These are phyloP conservation scores for Penicillium odoratum DNA, from an alignment of 495 filamentous ascomycete genomes.

Conservation along the genomic window DNA sequence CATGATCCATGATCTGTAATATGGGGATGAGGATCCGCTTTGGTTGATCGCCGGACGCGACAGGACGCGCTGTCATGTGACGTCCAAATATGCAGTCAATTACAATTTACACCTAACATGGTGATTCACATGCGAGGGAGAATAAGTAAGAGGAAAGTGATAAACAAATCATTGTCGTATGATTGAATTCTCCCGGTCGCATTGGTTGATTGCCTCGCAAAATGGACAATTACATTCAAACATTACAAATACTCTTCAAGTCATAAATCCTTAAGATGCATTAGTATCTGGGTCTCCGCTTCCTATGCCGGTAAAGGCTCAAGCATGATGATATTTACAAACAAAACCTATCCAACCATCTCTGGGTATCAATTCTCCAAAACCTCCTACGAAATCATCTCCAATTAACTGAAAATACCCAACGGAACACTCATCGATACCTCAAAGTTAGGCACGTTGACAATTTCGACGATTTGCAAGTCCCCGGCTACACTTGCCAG, in stretches of 20 bases:
- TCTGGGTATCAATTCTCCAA: constrained; percentile 18
- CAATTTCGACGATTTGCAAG: constrained; percentile 47
- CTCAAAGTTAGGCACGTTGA: constrained; percentile 52
- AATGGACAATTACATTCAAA: neutral
- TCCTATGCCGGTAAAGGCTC: constrained; percentile 1
- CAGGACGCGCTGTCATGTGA: constrained; percentile 37
- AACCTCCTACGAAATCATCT: neutral
- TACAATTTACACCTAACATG: neutral
- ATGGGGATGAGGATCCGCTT: constrained; percentile 1
- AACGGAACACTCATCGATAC: constrained; percentile 48
- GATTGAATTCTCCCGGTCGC: neutral
- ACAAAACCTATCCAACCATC: constrained; percentile 8
- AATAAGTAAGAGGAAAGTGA: neutral
- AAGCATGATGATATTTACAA: constrained; percentile 17
- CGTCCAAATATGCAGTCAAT: neutral
- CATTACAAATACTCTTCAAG: neutral
- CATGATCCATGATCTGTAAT: constrained; percentile 23
- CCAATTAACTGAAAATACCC: constrained; percentile 35
- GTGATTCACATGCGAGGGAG: neutral
- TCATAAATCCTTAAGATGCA: neutral
- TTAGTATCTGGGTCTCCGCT: neutral
- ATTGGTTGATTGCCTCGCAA: neutral
- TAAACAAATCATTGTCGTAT: neutral
- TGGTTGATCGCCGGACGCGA: constrained; percentile 21
- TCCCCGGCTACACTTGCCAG: constrained; percentile 48